Evolutionary conservation across 306 rosid genomes (phyloP).

Genomic region (Quercus cerris): DNA sequence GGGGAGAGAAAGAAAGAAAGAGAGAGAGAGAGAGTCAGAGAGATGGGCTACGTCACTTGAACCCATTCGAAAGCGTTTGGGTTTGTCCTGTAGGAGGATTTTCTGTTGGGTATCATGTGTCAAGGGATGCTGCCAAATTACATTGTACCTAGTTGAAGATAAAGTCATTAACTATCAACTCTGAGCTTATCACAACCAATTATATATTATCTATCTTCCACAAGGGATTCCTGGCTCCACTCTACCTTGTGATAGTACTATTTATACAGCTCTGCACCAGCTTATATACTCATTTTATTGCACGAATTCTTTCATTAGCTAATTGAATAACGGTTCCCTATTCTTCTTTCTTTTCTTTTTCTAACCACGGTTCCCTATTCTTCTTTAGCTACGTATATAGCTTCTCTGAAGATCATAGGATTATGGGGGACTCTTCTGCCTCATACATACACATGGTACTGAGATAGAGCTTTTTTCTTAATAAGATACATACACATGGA

Average conservation of each 20-base stretch:
- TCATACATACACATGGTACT: constrained; percentile 90
- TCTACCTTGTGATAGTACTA: constrained; percentile 11
- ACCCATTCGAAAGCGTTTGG: not conserved
- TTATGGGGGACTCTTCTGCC: constrained; percentile 85
- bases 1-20: too few relatives aligned
- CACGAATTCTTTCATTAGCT: not conserved
- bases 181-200: constrained; percentile 88
- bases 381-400: not conserved
- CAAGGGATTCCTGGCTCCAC: constrained; percentile 73
- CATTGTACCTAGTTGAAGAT: constrained; percentile 57
- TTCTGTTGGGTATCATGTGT: constrained; percentile 60
- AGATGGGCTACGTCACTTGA: too few relatives aligned
- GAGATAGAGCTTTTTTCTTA: not conserved
- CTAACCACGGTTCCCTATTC: not conserved
- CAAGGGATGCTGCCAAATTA: constrained; percentile 27
- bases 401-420: constrained; percentile 7
- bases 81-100: constrained; percentile 41
- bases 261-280: not conserved
- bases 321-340: not conserved
- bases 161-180: constrained; percentile 68
- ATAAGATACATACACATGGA: too few relatives aligned
- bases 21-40: too few relatives aligned
- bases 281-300: not conserved
- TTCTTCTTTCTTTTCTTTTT: not conserved
- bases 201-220: constrained; percentile 60